phyloP scores from a whole-genome alignment of 202 grass and related monocot species.

The Elaeis oleifera region DNA sequence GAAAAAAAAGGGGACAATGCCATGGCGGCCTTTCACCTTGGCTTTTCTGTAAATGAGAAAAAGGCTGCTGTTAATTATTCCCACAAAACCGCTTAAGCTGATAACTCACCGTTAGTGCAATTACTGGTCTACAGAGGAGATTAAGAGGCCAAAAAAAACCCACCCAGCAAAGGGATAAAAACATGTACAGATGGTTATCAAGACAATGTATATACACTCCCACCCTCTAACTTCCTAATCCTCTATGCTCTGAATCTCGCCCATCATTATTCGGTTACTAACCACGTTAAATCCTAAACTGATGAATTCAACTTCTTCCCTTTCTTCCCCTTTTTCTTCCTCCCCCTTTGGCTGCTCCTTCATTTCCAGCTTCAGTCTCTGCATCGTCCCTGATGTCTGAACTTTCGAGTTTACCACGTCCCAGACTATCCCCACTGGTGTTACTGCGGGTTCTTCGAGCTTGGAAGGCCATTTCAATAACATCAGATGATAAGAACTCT shows the following conservation, averaged over 20 bases:
- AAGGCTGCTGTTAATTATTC: not conserved
- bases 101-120: not conserved
- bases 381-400: constrained; percentile 28
- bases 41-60: too few relatives aligned
- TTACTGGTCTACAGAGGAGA: too few relatives aligned
- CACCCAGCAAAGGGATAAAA: not conserved
- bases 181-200: constrained; percentile 8
- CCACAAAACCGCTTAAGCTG: constrained; percentile 11
- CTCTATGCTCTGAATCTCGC: constrained; percentile 77
- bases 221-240: constrained; percentile 30
- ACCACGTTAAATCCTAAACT: constrained; percentile 85
- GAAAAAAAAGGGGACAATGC: too few relatives aligned
- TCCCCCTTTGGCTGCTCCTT: constrained; percentile 14
- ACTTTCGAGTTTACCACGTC: constrained; percentile 8
- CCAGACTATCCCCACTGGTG: constrained; percentile 10
- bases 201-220: constrained; percentile 46
- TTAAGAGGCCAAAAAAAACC: not conserved
- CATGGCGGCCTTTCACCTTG: too few relatives aligned
- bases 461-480: constrained; percentile 72
- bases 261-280: constrained; percentile 99
- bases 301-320: constrained; percentile 80
- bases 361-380: constrained; percentile 31
- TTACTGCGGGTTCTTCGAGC: constrained; percentile 14
- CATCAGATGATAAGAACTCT: constrained; percentile 70
- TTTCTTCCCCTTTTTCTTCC: constrained; percentile 95